Base-by-base conservation (phyloP, 2,329 filamentous ascomycete genomes). In the Pseudovirgaria hyperparasitica region DNA sequence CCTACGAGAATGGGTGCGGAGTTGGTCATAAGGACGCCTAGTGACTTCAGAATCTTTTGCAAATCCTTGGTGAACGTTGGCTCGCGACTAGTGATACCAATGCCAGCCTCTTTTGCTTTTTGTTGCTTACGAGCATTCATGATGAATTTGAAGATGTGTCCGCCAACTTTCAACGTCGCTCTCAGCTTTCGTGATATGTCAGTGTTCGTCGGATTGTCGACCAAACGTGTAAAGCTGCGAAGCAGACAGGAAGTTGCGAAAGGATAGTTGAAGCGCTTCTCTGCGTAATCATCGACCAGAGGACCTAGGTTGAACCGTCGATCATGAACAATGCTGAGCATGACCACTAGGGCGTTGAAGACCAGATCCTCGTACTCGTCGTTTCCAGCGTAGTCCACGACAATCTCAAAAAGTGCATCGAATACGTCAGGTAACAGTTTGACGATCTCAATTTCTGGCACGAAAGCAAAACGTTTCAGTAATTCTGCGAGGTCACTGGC, bases 401-500 rank as follows among this genome's bases (percentile, higher is more conserved):
- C 62, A 16, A 94, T 85, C 5, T 82, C 79, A 47, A 98, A 98
- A 1, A 98, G 69, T 0, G 84, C 74, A 50, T 93, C 82, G 28
- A 98, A 77, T 1, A 96, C 85, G 42, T 92, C 80, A 36, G 72
- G 79, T 6, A 96, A 62, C 22, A 96, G 68, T 59, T 96, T 98
- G 35, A 98, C 90, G 18, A 98, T 82, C 55, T 98, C 92, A 30
- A 96, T 93, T 50, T 98, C 90, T 0, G 90, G 82, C 1, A 98
- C 86, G 39, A 96, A 96, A 12, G 86, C 76, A 25, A 96, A 71
- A 39, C 86, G 76, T 47, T 80, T 79, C 22, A 98, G 59, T 1
- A 92, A 61, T 14, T 73, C 66, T 1, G 81, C 65, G 2, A 96
- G 64, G 19, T 86, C 74, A 16, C 76, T 73, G 23, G 75, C 68